These are phyloP conservation scores for Geotrichum fermentans DNA, from an alignment of 1,139 yeast genomes.

Conservation along the genomic window DNA sequence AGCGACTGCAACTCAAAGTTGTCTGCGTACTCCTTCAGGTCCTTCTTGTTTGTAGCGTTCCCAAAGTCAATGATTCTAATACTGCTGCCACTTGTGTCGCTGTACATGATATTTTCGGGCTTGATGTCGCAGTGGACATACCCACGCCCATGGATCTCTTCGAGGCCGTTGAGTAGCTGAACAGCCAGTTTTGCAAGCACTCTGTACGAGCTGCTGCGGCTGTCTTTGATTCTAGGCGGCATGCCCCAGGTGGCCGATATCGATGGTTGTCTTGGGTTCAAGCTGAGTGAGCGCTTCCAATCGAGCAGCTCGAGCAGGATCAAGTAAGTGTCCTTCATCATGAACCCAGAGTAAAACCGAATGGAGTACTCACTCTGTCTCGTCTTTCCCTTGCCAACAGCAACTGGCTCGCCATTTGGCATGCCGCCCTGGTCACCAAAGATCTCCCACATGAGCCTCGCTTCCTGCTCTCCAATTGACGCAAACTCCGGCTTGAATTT, in stretches of 20 bases:
- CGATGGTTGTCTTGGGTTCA: too few species aligned
- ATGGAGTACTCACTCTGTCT: conserved; percentile 5
- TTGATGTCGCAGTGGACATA: conserved; percentile 77
- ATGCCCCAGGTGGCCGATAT: neutral
- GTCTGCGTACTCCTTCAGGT: conserved; percentile 25
- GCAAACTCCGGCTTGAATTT: conserved; percentile 18
- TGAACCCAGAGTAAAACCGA: conserved; percentile 19
- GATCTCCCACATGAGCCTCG: conserved; percentile 12
- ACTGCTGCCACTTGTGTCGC: conserved; percentile 14
- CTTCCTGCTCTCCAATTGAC: conserved; percentile 22
- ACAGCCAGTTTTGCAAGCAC: conserved; percentile 26
- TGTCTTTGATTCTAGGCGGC: too few species aligned
- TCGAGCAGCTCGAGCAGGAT: conserved; percentile 22
- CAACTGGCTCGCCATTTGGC: too few species aligned
- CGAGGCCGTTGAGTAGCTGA: conserved; percentile 27
- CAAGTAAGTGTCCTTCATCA: conserved; percentile 19
- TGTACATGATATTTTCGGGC: conserved; percentile 66
- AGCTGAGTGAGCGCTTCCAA: conserved; percentile 19
- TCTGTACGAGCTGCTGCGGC: neutral
- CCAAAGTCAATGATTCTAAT: conserved; percentile 30
- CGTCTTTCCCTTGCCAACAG: neutral
- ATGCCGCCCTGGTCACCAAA: neutral
- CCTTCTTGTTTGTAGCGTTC: conserved; percentile 23
- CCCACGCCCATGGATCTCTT: conserved; percentile 43
- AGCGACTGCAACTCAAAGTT: conserved; percentile 27